phyloP scores from a whole-genome alignment of 2,329 filamentous ascomycete genomes.

The Pseudogymnoascus sp. region DNA sequence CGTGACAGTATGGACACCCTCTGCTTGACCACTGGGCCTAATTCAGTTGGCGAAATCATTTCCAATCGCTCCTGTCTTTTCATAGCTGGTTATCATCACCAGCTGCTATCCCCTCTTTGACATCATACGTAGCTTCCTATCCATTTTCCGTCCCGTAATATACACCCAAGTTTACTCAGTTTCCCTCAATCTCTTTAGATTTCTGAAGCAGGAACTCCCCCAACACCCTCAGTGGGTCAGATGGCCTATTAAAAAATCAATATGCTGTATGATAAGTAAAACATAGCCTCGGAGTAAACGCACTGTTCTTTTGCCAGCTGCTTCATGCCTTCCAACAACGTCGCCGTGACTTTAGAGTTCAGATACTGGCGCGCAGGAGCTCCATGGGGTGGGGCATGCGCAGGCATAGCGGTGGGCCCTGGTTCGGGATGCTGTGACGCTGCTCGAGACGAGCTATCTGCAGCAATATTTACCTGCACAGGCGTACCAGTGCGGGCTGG shows the following conservation, averaged over 20 bases:
- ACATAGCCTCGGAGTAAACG: constrained; percentile 24
- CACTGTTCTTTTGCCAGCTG: constrained; percentile 62
- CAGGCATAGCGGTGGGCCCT: constrained; percentile 43
- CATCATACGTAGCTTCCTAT: not conserved
- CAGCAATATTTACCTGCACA: constrained; percentile 30
- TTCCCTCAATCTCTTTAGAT: constrained; percentile 54
- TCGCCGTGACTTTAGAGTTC: constrained; percentile 61
- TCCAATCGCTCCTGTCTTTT: not conserved
- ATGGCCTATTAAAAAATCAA: constrained; percentile 40
- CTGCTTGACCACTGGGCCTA: not conserved
- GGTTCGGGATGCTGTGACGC: constrained; percentile 50
- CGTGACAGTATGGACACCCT: not conserved
- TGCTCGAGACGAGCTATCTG: constrained; percentile 43
- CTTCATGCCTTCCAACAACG: constrained; percentile 69
- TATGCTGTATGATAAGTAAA: not conserved
- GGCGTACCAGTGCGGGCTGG: constrained; percentile 41
- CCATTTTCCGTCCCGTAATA: not conserved
- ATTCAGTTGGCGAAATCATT: constrained; percentile 8
- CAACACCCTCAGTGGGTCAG: constrained; percentile 59
- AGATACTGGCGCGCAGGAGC: constrained; percentile 63
- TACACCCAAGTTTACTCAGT: constrained; percentile 13
- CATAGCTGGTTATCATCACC: not conserved
- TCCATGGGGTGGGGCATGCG: constrained; percentile 55
- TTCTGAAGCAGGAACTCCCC: constrained; percentile 64
- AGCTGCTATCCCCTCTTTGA: not conserved